Conservation (phyloP, 176 grass and related monocot genomes). For the Aegilops umbellulata region DNA sequence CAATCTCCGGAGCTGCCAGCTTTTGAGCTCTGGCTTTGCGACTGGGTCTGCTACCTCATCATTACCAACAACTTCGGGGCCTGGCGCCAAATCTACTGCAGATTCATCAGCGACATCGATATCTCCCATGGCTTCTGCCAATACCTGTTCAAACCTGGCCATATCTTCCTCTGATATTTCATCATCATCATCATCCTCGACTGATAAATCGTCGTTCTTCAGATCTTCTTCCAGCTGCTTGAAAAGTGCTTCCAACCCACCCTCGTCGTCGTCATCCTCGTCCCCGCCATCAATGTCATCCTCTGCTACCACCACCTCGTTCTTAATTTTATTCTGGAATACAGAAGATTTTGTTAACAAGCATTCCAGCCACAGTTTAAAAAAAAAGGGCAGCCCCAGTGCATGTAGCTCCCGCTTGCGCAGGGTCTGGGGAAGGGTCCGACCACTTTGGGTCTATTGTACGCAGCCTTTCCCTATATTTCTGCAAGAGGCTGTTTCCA, state of each 20-base stretch:
- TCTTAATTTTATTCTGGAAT: constrained; percentile 41
- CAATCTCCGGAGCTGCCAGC: constrained; percentile 76
- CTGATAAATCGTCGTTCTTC: constrained; percentile 55
- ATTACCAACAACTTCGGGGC: constrained; percentile 13
- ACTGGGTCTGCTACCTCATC: constrained; percentile 32
- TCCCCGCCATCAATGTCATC: constrained; percentile 7
- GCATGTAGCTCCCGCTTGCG: too few relatives aligned
- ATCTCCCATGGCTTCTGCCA: constrained; percentile 66
- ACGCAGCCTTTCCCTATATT: too few relatives aligned
- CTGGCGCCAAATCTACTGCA: neutral
- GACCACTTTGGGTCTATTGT: too few relatives aligned
- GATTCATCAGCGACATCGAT: constrained; percentile 33
- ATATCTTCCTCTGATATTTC: constrained; percentile 92
- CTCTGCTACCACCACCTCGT: constrained; percentile 29
- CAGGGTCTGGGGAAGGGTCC: too few relatives aligned
- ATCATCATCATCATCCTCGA: constrained; percentile 52
- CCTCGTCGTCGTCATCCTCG: constrained; percentile 38
- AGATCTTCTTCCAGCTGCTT: constrained; percentile 83
- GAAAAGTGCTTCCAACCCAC: constrained; percentile 73
- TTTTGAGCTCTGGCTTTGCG: constrained; percentile 50
- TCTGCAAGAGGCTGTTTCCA: too few relatives aligned
- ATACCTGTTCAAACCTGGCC: constrained; percentile 67
- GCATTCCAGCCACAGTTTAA: neutral
- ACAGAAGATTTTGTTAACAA: neutral
- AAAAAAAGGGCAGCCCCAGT: too few relatives aligned